Conservation (phyloP, 2,329 filamentous ascomycete species). For the Amphichorda felina region DNA sequence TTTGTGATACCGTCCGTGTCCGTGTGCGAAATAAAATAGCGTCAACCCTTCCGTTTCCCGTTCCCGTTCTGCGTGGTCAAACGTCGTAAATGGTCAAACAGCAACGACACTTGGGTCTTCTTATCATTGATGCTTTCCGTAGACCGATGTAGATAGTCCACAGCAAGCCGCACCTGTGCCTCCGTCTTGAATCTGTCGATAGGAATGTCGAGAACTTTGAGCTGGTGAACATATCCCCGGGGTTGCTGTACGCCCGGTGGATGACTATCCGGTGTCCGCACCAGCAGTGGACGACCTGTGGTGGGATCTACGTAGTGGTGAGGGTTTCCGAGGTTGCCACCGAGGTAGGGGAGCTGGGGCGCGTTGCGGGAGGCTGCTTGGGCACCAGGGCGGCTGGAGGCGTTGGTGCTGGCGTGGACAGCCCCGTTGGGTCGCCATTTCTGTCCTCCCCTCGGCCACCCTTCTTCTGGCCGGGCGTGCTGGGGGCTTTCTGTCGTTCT, state of each 20-base stretch:
- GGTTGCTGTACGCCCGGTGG: too few relatives aligned
- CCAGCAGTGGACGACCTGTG: too few relatives aligned
- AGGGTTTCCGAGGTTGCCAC: not conserved
- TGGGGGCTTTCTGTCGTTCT: too few relatives aligned
- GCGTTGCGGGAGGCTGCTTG: not conserved
- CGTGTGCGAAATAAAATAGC: too few relatives aligned
- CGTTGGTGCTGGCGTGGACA: not conserved
- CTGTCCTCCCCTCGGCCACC: not conserved
- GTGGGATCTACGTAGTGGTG: not conserved
- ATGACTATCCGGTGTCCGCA: too few relatives aligned
- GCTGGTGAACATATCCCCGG: too few relatives aligned
- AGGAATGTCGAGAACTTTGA: too few relatives aligned
- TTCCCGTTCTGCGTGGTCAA: too few relatives aligned
- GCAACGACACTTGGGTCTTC: conserved; percentile 8
- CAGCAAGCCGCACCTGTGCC: conserved; percentile 50
- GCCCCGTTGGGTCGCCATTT: too few relatives aligned
- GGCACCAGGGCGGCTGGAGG: not conserved
- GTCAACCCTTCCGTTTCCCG: too few relatives aligned
- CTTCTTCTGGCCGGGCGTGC: not conserved
- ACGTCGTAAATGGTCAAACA: conserved; percentile 5
- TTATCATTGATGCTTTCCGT: conserved; percentile 8
- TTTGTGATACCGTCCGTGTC: too few relatives aligned
- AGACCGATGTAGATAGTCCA: conserved; percentile 42
- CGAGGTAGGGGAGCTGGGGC: not conserved
- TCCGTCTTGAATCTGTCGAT: conserved; percentile 23